These are phyloP conservation scores for Ailanthus altissimus DNA, from an alignment of 345 rosid genomes.

Conservation along the genomic window DNA sequence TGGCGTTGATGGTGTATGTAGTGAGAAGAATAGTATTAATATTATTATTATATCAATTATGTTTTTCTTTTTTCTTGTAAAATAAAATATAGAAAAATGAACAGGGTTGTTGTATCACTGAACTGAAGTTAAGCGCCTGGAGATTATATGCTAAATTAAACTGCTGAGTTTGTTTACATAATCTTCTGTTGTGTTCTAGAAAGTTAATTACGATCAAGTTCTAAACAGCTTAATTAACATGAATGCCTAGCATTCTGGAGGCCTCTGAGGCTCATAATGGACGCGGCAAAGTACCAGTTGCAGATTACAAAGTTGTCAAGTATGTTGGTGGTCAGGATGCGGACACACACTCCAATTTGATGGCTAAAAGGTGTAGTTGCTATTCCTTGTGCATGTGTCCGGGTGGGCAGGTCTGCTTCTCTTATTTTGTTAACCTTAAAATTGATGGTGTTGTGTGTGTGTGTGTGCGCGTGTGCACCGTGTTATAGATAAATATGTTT, in stretches of 20 bases:
- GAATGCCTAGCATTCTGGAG: slow-evolving; percentile 62
- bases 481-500: too few species aligned
- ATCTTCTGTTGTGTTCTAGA: background rate
- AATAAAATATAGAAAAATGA: background rate
- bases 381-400: slow-evolving; percentile 99
- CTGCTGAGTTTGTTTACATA: background rate
- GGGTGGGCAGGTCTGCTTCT: slow-evolving; percentile 82
- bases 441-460: background rate
- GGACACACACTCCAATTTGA: slow-evolving; percentile 29
- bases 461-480: too few species aligned
- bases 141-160: background rate
- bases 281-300: slow-evolving; percentile 91
- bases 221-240: background rate
- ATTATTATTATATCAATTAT: background rate
- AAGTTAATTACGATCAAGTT: background rate
- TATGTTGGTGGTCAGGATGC: slow-evolving; percentile 45
- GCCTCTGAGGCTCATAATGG: slow-evolving; percentile 71
- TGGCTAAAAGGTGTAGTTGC: slow-evolving; percentile 56
- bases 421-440: slow-evolving; percentile 5
- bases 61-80: background rate
- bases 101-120: background rate
- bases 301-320: slow-evolving; percentile 86
- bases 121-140: background rate
- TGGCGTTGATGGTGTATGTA: too few species aligned
- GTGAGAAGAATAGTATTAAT: too few species aligned